Evolutionary conservation across 1,139 yeast species (phyloP).

Genomic region (Geotrichum reessii): DNA sequence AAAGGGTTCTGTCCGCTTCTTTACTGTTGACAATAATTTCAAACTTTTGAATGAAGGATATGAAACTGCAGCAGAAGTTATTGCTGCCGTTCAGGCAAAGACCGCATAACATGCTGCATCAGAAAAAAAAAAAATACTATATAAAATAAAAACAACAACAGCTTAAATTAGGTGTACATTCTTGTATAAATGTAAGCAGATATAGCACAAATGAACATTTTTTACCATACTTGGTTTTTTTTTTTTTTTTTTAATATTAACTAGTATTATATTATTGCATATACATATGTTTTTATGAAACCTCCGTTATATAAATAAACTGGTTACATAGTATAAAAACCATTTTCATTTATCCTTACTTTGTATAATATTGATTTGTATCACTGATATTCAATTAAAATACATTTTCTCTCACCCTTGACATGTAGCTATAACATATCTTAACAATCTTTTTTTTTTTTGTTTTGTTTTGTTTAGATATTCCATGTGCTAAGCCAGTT

Average conservation of each 20-base stretch:
- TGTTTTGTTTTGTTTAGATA: slow-evolving; percentile 30
- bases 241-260: background rate
- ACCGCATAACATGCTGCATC: background rate
- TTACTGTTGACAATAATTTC: slow-evolving; percentile 11
- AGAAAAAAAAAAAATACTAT: background rate
- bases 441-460: background rate
- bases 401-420: background rate
- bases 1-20: slow-evolving; percentile 21
- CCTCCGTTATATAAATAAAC: too few relatives aligned
- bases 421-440: too few relatives aligned
- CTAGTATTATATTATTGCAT: background rate
- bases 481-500: slow-evolving; percentile 77
- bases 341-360: too few relatives aligned
- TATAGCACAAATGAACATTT: background rate
- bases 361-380: too few relatives aligned
- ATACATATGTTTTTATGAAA: too few relatives aligned
- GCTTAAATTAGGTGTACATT: too few relatives aligned
- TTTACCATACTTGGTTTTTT: background rate
- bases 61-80: background rate
- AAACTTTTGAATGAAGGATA: background rate
- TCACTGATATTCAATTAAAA: too few relatives aligned
- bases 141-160: too few relatives aligned
- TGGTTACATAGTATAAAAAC: too few relatives aligned
- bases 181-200: too few relatives aligned
- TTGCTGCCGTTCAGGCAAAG: background rate